phyloP scores from a whole-genome alignment of 345 rosid genomes.

The Gossypium australe region DNA sequence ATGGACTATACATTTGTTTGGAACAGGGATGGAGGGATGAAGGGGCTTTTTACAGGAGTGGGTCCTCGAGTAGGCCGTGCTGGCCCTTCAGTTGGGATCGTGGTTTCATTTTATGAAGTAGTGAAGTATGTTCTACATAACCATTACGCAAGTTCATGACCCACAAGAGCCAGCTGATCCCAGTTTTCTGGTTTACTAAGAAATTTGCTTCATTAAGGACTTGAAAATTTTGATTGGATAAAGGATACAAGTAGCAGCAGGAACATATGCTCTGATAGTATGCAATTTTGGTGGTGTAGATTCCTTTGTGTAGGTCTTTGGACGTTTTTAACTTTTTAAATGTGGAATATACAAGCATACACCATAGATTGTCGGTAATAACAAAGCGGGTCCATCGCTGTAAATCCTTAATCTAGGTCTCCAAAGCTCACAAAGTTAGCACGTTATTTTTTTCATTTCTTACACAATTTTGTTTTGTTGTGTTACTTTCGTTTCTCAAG shows the following conservation, averaged over 20 bases:
- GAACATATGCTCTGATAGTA: conserved; percentile 4
- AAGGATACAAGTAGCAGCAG: conserved; percentile 8
- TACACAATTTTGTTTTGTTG: conserved; percentile 17
- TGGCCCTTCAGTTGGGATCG: conserved; percentile 95
- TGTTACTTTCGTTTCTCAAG: not conserved
- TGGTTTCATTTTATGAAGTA: conserved; percentile 85
- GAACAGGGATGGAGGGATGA: conserved; percentile 74
- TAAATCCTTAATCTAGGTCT: not conserved
- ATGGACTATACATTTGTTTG: not conserved
- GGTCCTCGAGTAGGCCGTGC: conserved; percentile 92
- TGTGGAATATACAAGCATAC: not conserved
- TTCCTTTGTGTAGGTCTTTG: not conserved
- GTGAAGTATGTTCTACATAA: conserved; percentile 63
- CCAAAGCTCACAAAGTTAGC: not conserved
- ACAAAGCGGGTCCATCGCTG: not conserved
- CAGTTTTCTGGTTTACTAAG: not conserved
- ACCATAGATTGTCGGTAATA: not conserved
- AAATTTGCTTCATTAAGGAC: not conserved
- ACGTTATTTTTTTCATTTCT: conserved; percentile 5
- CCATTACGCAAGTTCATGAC: conserved; percentile 30
- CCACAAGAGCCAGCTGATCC: not conserved
- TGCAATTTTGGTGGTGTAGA: conserved; percentile 8
- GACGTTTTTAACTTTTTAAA: not conserved
- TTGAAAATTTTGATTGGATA: not conserved
- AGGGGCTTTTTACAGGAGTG: conserved; percentile 80